Percentiles rank a stretch among this genome's conserved stretches.
Evolutionary conservation across 2,329 filamentous ascomycete species (phyloP).

Genomic region (Metarhizium album): DNA sequence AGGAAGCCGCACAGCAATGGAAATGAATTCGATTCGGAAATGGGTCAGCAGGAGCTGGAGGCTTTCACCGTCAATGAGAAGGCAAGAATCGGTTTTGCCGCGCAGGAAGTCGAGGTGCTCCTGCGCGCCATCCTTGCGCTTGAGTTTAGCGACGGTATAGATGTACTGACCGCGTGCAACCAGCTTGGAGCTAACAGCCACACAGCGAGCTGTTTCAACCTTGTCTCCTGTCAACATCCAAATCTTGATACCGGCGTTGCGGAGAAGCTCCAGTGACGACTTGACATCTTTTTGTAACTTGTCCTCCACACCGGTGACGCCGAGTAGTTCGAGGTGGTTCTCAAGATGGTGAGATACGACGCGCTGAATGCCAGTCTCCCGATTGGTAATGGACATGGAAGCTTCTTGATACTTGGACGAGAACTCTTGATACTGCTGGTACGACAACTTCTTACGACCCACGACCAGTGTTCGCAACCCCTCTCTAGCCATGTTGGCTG

Average conservation of each 20-base stretch:
- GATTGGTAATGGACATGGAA: slow-evolving; percentile 65
- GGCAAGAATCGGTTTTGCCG: slow-evolving; percentile 74
- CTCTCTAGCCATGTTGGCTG: slow-evolving; percentile 98
- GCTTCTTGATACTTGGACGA: slow-evolving; percentile 64
- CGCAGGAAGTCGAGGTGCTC: slow-evolving; percentile 83
- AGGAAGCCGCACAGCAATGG: slow-evolving; percentile 74
- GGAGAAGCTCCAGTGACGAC: slow-evolving; percentile 82
- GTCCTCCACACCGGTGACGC: slow-evolving; percentile 97
- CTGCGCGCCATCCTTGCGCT: slow-evolving; percentile 72
- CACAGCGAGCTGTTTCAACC: slow-evolving; percentile 92
- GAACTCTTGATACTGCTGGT: slow-evolving; percentile 73
- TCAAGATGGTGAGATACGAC: slow-evolving; percentile 77
- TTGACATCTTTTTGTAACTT: slow-evolving; percentile 95
- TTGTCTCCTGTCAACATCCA: slow-evolving; percentile 99
- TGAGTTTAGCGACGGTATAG: slow-evolving; percentile 80
- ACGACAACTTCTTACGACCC: slow-evolving; percentile 76
- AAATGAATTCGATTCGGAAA: slow-evolving; percentile 77
- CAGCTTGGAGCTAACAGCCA: slow-evolving; percentile 88
- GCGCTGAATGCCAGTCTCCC: slow-evolving; percentile 71
- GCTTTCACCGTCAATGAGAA: slow-evolving; percentile 92
- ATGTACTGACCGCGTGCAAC: slow-evolving; percentile 92
- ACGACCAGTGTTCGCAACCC: slow-evolving; percentile 89
- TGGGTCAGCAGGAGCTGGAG: slow-evolving; percentile 73
- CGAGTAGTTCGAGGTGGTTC: slow-evolving; percentile 78
- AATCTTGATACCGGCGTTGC: slow-evolving; percentile 96